Percentiles rank a stretch among this genome's conserved stretches.
Conservation (phyloP, 1,284 basidiomycete genomes). For the Ganoderma boninense region DNA sequence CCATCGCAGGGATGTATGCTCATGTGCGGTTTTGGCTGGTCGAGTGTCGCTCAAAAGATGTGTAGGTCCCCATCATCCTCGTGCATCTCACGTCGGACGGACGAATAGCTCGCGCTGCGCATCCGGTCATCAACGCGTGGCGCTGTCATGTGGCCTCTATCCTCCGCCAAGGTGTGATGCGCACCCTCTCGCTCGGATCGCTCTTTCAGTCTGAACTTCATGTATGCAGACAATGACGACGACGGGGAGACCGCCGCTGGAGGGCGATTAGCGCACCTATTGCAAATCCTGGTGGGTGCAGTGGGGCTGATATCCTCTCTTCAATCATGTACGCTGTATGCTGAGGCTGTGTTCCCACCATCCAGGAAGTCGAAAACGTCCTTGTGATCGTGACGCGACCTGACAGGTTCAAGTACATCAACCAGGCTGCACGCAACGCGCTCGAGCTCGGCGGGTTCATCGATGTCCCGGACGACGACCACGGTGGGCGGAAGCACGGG, state of each 20-base stretch:
- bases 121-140: slow-evolving; percentile 93
- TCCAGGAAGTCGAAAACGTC: slow-evolving; percentile 80
- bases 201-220: slow-evolving; percentile 11
- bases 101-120: slow-evolving; percentile 80
- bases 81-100: slow-evolving; percentile 78
- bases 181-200: slow-evolving; percentile 9
- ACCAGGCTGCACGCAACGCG: slow-evolving; percentile 88
- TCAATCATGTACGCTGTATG: too few relatives aligned
- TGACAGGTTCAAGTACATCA: slow-evolving; percentile 93
- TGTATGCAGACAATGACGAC: slow-evolving; percentile 91
- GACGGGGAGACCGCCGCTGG: slow-evolving; percentile 94
- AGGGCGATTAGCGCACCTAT: slow-evolving; percentile 83
- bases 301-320: too few relatives aligned
- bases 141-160: slow-evolving; percentile 72
- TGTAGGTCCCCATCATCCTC: slow-evolving; percentile 77
- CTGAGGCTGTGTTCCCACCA: not conserved
- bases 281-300: slow-evolving; percentile 92
- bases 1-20: slow-evolving; percentile 68
- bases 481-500: slow-evolving; percentile 20
- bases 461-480: slow-evolving; percentile 45
- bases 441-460: slow-evolving; percentile 85
- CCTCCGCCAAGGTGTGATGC: slow-evolving; percentile 73
- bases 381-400: slow-evolving; percentile 87
- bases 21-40: too few relatives aligned
- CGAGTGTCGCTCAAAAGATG: not conserved